Evolutionary conservation across 179 eudicot genomes (phyloP).

Genomic region (Monotropa hypopitys): DNA sequence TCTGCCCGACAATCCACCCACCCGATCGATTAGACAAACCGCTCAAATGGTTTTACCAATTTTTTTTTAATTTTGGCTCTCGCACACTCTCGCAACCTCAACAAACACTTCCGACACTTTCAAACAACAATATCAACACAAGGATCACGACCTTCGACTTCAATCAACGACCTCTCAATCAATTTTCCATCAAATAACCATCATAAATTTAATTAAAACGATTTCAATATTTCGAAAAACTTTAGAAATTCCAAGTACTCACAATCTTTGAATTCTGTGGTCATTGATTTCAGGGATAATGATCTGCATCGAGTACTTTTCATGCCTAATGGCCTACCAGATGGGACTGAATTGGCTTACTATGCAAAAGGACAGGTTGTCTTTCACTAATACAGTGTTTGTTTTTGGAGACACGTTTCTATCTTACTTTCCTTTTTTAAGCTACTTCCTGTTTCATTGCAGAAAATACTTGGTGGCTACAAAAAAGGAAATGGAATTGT

Average conservation of each 20-base stretch:
- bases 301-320: constrained; percentile 80
- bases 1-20: too few species aligned
- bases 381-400: not conserved
- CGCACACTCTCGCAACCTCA: too few species aligned
- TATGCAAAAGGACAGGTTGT: constrained; percentile 82
- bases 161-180: too few species aligned
- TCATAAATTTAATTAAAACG: too few species aligned
- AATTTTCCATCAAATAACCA: too few species aligned
- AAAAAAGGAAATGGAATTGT: constrained; percentile 87
- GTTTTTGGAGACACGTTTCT: not conserved
- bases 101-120: too few species aligned
- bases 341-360: constrained; percentile 80
- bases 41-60: too few species aligned
- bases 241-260: too few species aligned
- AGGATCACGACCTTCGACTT: too few species aligned
- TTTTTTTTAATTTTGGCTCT: too few species aligned
- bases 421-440: not conserved
- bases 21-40: too few species aligned
- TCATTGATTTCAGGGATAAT: constrained; percentile 55
- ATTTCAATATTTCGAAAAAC: not conserved
- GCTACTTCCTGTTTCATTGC: constrained; percentile 17
- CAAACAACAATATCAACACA: too few species aligned
- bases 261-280: not conserved
- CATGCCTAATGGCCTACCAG: constrained; percentile 91
- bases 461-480: constrained; percentile 74